Conservation (phyloP, 2,329 filamentous ascomycete genomes). For the Trichoderma koningii region DNA sequence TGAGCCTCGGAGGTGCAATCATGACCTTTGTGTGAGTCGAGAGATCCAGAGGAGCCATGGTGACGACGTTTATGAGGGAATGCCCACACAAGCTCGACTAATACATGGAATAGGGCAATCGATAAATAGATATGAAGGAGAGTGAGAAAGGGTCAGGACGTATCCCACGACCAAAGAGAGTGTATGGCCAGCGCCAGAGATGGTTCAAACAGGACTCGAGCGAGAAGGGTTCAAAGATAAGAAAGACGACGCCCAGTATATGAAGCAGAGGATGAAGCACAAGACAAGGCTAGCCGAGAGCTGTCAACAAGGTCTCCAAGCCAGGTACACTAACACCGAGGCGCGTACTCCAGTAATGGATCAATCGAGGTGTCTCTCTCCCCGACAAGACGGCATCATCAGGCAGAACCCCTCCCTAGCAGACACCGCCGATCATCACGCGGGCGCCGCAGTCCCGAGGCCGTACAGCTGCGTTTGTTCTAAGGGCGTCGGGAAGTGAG, state of each 20-base stretch:
- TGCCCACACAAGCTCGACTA: background rate
- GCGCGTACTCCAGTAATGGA: background rate
- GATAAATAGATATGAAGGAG: background rate
- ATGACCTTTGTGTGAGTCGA: conserved; percentile 54
- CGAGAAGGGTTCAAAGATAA: background rate
- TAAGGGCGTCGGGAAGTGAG: background rate
- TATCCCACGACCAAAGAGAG: background rate
- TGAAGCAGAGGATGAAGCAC: background rate
- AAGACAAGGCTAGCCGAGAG: conserved; percentile 4
- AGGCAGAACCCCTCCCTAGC: conserved; percentile 10
- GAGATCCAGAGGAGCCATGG: conserved; percentile 53
- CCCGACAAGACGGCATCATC: background rate
- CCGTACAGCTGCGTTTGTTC: background rate
- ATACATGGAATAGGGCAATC: background rate
- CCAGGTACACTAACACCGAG: background rate
- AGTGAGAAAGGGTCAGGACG: background rate
- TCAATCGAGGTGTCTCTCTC: no score
- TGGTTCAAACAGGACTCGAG: background rate
- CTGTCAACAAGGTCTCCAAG: background rate
- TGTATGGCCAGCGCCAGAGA: conserved; percentile 1
- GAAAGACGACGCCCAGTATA: background rate
- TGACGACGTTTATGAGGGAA: conserved; percentile 21
- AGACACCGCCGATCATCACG: conserved; percentile 19
- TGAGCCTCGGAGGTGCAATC: conserved; percentile 57
- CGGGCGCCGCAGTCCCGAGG: background rate